Evolutionary conservation across 140 eudicot genomes (phyloP), one percentile per base, ranked within the genome.

Genomic region (Erigeron philadelphicus): DNA sequence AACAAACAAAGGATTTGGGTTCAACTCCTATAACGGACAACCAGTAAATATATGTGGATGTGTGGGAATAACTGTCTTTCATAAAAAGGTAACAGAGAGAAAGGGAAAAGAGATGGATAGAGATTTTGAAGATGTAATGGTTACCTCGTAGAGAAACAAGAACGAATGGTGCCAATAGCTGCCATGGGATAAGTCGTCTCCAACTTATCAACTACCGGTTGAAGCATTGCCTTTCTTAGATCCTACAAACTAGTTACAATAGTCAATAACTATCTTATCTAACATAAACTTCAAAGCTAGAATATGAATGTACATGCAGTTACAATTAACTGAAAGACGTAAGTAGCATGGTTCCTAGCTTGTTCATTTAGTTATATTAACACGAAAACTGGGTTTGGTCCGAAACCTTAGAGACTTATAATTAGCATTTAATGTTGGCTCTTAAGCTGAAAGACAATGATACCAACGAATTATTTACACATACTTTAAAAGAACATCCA

Each of bases 111-210:
- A 55, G 9, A 38, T 5, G 8, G 15, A 52, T n/a, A 52, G 18
- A 15, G 17, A 15, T 0, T 18, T 43, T 15, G 9, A 6, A n/a
- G 0, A 16, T 52, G 54, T 49, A 4, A 16, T n/a, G 67, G 57
- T 63, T 80, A 91, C 97, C 97, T 83, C 41, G 95, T 86, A 9
- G 97, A 84, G 86, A 88, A 91, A 79, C 97, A 91, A 66, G 97
- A 91, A 7, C 61, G 82, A 41, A 84, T 81, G 68, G 67, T 66
- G 17, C 65, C 97, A 70, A 91, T 88, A 19, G 97, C 88, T 58
- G 79, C 66, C 96, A 88, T 84, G 65, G 96, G 97, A 82, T 85
- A 91, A 61, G 62, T 23, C 25, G 50, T 77, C 74, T 81, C 87
- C 69, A 72, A 53, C 42, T 73, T 76, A 42, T 82, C 88, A 0